phyloP scores from a whole-genome alignment of 108 stramenopile species.

The Licmophora abbreviata region DNA sequence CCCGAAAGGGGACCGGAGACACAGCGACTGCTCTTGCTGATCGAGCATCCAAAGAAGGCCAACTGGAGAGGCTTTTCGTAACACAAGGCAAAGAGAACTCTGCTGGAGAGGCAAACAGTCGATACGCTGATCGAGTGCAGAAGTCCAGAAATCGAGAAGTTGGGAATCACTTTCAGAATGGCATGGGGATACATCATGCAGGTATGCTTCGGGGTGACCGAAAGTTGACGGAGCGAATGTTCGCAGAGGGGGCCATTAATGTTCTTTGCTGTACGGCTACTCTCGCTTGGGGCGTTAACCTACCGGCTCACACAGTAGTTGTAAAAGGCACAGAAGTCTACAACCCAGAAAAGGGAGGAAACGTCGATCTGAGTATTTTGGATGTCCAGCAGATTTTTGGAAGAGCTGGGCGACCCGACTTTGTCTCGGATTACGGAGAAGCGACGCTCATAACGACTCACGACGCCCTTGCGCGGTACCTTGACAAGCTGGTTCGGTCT shows the following conservation, averaged over 20 bases:
- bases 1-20: slow-evolving; percentile 91
- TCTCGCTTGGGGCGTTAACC: slow-evolving; percentile 95
- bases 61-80: slow-evolving; percentile 58
- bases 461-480: slow-evolving; percentile 84
- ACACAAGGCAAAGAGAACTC: slow-evolving; percentile 44
- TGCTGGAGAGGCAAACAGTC: slow-evolving; percentile 45
- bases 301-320: slow-evolving; percentile 92
- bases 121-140: slow-evolving; percentile 52
- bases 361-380: slow-evolving; percentile 89
- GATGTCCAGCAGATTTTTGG: slow-evolving; percentile 99
- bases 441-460: slow-evolving; percentile 94
- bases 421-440: slow-evolving; percentile 93
- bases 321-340: slow-evolving; percentile 99
- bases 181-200: slow-evolving; percentile 98
- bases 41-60: slow-evolving; percentile 48
- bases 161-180: slow-evolving; percentile 75
- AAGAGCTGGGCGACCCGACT: slow-evolving; percentile 92
- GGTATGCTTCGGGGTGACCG: slow-evolving; percentile 97
- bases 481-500: slow-evolving; percentile 87
- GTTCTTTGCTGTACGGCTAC: slow-evolving; percentile 97
- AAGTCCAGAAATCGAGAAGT: slow-evolving; percentile 90
- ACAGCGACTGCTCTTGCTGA: slow-evolving; percentile 83
- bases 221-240: slow-evolving; percentile 91
- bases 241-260: slow-evolving; percentile 92
- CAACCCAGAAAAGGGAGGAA: slow-evolving; percentile 96